A percentile compares a stretch with the other conserved stretches of the same genome.
phyloP scores from a whole-genome alignment of 2,329 filamentous ascomycete species.

The Chrysosphaeria jannelii region DNA sequence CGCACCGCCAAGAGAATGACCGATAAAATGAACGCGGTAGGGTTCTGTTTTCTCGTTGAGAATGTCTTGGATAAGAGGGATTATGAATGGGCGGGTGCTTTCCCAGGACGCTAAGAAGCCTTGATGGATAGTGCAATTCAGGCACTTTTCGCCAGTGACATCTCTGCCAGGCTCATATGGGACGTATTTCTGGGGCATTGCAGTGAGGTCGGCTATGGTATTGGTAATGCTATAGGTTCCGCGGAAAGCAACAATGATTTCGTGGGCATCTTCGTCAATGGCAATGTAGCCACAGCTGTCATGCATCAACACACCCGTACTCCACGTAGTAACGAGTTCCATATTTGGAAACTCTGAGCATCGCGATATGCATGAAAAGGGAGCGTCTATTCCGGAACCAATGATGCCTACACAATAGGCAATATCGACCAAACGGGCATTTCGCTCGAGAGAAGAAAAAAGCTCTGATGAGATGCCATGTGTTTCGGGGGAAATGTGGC shows the following conservation, averaged over 20 bases:
- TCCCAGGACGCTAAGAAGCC: constrained; percentile 74
- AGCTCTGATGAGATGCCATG: constrained; percentile 14
- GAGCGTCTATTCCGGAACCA: constrained; percentile 57
- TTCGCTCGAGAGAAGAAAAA: constrained; percentile 59
- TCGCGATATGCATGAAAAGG: constrained; percentile 61
- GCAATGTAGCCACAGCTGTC: constrained; percentile 89
- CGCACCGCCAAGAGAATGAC: constrained; percentile 77
- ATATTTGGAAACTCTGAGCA: constrained; percentile 62
- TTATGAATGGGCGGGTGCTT: constrained; percentile 35
- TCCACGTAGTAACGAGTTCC: constrained; percentile 60
- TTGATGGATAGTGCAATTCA: constrained; percentile 73
- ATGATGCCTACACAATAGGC: constrained; percentile 73
- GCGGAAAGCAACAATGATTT: constrained; percentile 63
- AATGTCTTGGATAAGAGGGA: constrained; percentile 32
- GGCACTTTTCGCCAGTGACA: constrained; percentile 17
- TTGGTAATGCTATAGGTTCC: constrained; percentile 88
- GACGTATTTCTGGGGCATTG: constrained; percentile 65
- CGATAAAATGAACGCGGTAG: constrained; percentile 51
- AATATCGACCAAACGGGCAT: constrained; percentile 79
- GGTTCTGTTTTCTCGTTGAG: no score
- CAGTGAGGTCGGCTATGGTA: constrained; percentile 69
- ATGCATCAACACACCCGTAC: constrained; percentile 58
- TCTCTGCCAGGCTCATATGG: constrained; percentile 32
- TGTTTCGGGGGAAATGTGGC: no score
- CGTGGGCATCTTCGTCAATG: constrained; percentile 31